phyloP scores from a whole-genome alignment of 805 yeast genomes.

The Candida hungchunana region DNA sequence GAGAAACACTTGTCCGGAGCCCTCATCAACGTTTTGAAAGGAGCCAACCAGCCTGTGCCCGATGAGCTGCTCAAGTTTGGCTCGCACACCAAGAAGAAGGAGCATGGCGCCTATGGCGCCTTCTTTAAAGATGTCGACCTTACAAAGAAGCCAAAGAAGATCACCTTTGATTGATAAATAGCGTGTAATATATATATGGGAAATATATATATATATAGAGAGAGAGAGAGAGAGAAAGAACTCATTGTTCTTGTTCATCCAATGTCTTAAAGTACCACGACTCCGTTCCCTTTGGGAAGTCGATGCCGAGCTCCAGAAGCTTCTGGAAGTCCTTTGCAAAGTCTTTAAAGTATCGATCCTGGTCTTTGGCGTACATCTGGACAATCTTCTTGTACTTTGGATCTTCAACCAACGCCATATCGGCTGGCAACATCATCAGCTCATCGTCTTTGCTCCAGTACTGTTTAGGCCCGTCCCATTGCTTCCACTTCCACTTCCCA shows the following conservation, averaged over 20 bases:
- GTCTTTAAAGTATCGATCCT: constrained; percentile 54
- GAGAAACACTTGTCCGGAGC: constrained; percentile 97
- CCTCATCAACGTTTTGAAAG: constrained; percentile 82
- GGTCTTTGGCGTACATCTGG: constrained; percentile 62
- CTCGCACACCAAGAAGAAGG: constrained; percentile 96
- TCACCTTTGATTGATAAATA: constrained; percentile 50
- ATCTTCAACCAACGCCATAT: constrained; percentile 64
- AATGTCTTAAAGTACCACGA: constrained; percentile 56
- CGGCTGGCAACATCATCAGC: constrained; percentile 86
- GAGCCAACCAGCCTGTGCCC: constrained; percentile 94
- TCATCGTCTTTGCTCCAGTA: constrained; percentile 55
- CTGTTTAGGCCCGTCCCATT: constrained; percentile 62
- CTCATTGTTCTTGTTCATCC: constrained; percentile 60
- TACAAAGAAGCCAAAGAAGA: constrained; percentile 81
- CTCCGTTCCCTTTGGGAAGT: constrained; percentile 41
- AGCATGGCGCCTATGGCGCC: constrained; percentile 97
- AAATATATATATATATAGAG: not conserved
- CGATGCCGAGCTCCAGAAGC: constrained; percentile 71
- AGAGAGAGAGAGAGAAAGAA: too few relatives aligned
- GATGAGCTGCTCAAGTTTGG: constrained; percentile 93
- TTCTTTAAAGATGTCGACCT: constrained; percentile 91
- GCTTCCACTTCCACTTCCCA: constrained; percentile 44
- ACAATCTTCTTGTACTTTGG: constrained; percentile 57
- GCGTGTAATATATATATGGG: too few relatives aligned
- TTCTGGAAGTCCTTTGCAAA: constrained; percentile 67